These are phyloP conservation scores for Misopates orontium DNA, from an alignment of 257 asterid species.

Conservation along the genomic window DNA sequence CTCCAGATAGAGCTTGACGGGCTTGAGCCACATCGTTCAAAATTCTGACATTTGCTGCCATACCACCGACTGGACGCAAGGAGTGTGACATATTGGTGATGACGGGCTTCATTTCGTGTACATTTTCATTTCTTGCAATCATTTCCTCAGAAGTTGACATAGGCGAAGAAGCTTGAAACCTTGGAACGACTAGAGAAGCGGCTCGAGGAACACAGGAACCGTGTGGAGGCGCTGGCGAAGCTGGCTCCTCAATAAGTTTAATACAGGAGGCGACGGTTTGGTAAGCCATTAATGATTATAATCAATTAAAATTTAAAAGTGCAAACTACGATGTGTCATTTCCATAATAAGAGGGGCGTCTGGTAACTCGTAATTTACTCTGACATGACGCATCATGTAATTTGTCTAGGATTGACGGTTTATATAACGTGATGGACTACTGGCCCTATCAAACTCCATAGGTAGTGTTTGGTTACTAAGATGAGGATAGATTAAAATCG, in stretches of 20 bases:
- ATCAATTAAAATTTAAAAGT: too few species aligned
- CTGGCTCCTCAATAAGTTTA: slow-evolving; percentile 66
- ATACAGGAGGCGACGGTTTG: too few species aligned
- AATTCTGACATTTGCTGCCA: slow-evolving; percentile 85
- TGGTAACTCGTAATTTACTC: too few species aligned
- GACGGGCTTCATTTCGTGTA: slow-evolving; percentile 73
- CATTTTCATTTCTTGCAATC: slow-evolving; percentile 45
- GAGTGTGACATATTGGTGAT: slow-evolving; percentile 53
- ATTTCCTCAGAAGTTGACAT: slow-evolving; percentile 73
- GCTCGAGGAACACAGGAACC: slow-evolving; percentile 72
- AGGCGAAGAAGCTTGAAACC: slow-evolving; percentile 82
- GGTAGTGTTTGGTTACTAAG: too few species aligned
- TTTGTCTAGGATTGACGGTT: too few species aligned
- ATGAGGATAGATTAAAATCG: too few species aligned
- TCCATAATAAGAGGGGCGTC: too few species aligned
- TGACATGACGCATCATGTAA: too few species aligned
- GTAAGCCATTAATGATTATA: too few species aligned
- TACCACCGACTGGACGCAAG: slow-evolving; percentile 63
- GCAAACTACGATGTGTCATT: too few species aligned
- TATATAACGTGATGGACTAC: too few species aligned
- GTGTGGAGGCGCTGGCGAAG: slow-evolving; percentile 67
- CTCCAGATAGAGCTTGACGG: slow-evolving; percentile 75
- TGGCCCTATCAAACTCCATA: too few species aligned
- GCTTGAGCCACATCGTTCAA: slow-evolving; percentile 89
- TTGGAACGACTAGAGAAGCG: slow-evolving; percentile 60